These are phyloP conservation scores for Cryphonectria carpinicola DNA, from an alignment of 2,329 filamentous ascomycete species.

Conservation along the genomic window DNA sequence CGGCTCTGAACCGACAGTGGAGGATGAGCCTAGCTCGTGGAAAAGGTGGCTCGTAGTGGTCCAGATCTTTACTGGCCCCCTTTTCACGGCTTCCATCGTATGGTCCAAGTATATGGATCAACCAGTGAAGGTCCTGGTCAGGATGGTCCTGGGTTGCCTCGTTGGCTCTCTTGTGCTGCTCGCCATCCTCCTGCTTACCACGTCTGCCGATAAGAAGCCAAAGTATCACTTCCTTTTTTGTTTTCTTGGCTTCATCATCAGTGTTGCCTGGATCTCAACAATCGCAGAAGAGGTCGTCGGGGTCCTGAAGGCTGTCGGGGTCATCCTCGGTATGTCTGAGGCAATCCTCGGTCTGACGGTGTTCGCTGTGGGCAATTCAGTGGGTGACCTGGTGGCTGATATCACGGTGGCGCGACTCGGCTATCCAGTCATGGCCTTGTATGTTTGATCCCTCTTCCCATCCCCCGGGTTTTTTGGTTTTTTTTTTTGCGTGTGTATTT, in stretches of 20 bases:
- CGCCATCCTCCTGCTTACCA: slow-evolving; percentile 68
- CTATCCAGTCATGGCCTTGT: slow-evolving; percentile 92
- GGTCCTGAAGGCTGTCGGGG: slow-evolving; percentile 88
- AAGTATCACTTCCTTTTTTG: slow-evolving; percentile 79
- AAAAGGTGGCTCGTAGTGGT: slow-evolving; percentile 87
- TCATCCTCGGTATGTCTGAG: slow-evolving; percentile 91
- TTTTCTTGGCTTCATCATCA: slow-evolving; percentile 87
- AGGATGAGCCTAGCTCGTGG: slow-evolving; percentile 65
- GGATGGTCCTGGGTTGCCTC: slow-evolving; percentile 66
- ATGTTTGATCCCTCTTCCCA: slow-evolving; percentile 39
- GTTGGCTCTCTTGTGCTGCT: slow-evolving; percentile 71
- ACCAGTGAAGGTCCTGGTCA: slow-evolving; percentile 55
- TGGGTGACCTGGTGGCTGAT: slow-evolving; percentile 92
- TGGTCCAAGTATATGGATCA: slow-evolving; percentile 69
- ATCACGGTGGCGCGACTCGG: slow-evolving; percentile 92
- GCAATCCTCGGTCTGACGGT: slow-evolving; percentile 93
- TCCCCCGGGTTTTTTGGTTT: neutral
- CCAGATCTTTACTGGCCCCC: slow-evolving; percentile 84
- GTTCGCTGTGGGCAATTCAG: slow-evolving; percentile 93
- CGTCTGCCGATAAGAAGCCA: slow-evolving; percentile 68
- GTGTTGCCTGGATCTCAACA: slow-evolving; percentile 94
- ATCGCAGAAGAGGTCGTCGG: slow-evolving; percentile 96
- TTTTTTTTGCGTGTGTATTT: too few relatives aligned
- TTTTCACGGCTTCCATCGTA: slow-evolving; percentile 78
- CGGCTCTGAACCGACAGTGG: slow-evolving; percentile 26